Conservation (phyloP, 2,329 filamentous ascomycete genomes). For the Nemania abortiva region DNA sequence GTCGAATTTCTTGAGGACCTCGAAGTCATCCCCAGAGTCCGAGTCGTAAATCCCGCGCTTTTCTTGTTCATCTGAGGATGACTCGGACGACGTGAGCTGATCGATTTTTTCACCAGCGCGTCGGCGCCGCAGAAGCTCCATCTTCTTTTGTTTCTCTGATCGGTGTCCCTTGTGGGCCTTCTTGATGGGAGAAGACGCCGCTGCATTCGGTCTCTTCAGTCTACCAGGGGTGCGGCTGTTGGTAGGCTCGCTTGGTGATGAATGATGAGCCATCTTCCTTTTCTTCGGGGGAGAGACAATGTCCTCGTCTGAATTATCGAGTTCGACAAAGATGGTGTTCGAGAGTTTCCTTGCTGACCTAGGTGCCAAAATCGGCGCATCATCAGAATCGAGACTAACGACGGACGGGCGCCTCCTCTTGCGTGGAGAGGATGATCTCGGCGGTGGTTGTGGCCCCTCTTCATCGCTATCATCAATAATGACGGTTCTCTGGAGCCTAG, state of each 20-base stretch:
- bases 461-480: slow-evolving; percentile 47
- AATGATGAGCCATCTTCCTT: slow-evolving; percentile 42
- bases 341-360: slow-evolving; percentile 32
- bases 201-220: slow-evolving; percentile 23
- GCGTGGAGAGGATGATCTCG: slow-evolving; percentile 29
- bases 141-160: slow-evolving; percentile 42
- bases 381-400: slow-evolving; percentile 38
- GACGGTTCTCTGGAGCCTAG: slow-evolving; percentile 44
- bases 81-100: slow-evolving; percentile 36
- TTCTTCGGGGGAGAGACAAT: slow-evolving; percentile 49
- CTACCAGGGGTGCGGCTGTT: slow-evolving; percentile 28
- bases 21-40: slow-evolving; percentile 48
- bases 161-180: slow-evolving; percentile 37
- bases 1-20: slow-evolving; percentile 52
- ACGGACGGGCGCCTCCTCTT: slow-evolving; percentile 40
- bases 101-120: slow-evolving; percentile 42
- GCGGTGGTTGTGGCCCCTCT: slow-evolving; percentile 41
- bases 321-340: slow-evolving; percentile 39
- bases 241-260: slow-evolving; percentile 21
- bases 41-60: slow-evolving; percentile 55
- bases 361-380: slow-evolving; percentile 41
- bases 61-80: slow-evolving; percentile 63
- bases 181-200: slow-evolving; percentile 35
- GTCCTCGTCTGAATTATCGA: slow-evolving; percentile 44
- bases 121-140: slow-evolving; percentile 40